Evolutionary conservation across 352 stramenopile genomes (phyloP), one percentile per base, ranked within the genome.

Genomic region (Albugo laibachii): DNA sequence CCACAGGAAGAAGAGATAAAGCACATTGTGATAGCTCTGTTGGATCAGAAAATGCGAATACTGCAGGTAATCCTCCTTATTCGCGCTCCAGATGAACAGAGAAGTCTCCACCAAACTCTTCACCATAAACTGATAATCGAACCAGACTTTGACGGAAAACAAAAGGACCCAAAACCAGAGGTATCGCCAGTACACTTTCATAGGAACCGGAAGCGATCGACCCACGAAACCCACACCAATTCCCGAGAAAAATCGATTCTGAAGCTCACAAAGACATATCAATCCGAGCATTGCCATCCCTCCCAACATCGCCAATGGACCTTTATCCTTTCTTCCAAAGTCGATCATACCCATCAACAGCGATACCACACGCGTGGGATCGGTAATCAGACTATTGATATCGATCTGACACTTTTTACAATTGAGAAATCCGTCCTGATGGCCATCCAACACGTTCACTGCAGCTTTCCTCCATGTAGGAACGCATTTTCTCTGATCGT

Each of bases 121-220:
- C 15, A 59, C 45, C 50, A 59, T 58, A 16, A 59, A 57, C 13
- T 59, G 50, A 37, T 59, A 59, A 38, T 57, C 44, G 24, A 59
- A 57, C 13, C 45, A 48, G 11, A 59, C 36, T 42, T 59, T 59
- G 49, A 42, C 36, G 5, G 39, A 1, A 36, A 58, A 58, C 2
- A 59, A 18, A 14, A 59, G 50, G 0, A 59, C 2, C 54, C 54
- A 59, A 49, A 59, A 59, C 50, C 54, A 57, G 13, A 47, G 57
- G 50, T 59, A 58, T 6, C 54, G 49, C 21, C 54, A 59, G 24
- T 58, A 59, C 12, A 41, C 45, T 15, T 21, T 45, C 19, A 53
- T 47, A 14, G 54, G 54, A 15, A 59, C 50, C 16, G 50, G 54
- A 24, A 59, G 45, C 27, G 37, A 50, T 21, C 54, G 50, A 14